Base-by-base conservation (phyloP, 495 filamentous ascomycete genomes). In the Trichoderma asperelloides region DNA sequence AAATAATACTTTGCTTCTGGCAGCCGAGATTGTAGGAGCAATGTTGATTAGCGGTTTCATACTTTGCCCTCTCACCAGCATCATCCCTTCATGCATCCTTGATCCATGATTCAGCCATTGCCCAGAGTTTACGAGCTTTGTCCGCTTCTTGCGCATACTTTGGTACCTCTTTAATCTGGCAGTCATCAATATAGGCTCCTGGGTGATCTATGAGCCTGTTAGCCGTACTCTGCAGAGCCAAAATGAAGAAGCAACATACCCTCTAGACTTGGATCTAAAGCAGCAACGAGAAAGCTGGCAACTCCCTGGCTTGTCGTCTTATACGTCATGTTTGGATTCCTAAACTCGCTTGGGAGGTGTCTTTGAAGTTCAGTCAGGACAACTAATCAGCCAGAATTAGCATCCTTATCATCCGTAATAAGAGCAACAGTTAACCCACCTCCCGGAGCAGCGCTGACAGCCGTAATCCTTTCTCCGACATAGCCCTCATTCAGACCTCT, bases 281-380 rank as follows among this genome's bases (percentile, higher is more conserved):
- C 64, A 37, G 64, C 64, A 3, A 66, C 64, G 18, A 66, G 64
- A 39, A 66, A 66, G 64, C 64, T 66, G 8, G 64, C 41, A 28
- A 45, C 64, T 16, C 64, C 64, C 51, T 66, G 64, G 43, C 43
- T 66, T 3, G 64, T 27, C 16, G 64, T 49, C 43, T 66, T 66
- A 16, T 66, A 66, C 4, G 21, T 27, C 64, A 66, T 66, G 25
- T 66, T 51, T 30, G 43, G 64, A 23, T 66, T 66, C 16, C 64
- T 30, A 27, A 66, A 66, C 27, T 55, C 64, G 27, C 51, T 37
- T 21, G 43, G 64, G 21, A 66, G 64, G 12, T 66, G 64, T 18
- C 64, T 47, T 27, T 66, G 64, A 0, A 66, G 43, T 18, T 66
- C 64, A 12, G 64, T 66, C 41, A 66, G 16, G 64, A 66, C 64